These are phyloP conservation scores for Vitis riparia DNA, from an alignment of 164 flowering plant genomes.

Conservation along the genomic window DNA sequence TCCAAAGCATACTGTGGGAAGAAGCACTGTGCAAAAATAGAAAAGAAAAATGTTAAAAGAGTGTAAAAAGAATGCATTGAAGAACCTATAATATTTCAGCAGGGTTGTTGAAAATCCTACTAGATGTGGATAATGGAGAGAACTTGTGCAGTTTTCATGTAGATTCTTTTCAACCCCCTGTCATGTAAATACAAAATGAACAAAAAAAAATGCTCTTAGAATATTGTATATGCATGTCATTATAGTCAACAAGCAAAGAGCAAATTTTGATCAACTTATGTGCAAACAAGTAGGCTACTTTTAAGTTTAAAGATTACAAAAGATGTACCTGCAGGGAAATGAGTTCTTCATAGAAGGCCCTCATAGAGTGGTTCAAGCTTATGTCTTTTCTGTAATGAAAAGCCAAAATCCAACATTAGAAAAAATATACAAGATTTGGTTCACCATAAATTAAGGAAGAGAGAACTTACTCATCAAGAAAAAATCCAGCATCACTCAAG, in stretches of 20 bases:
- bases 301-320: not conserved
- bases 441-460: not conserved
- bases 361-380: conserved; percentile 45
- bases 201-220: no score
- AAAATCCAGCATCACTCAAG: conserved; percentile 96
- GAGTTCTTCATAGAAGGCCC: conserved; percentile 50
- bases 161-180: conserved; percentile 69
- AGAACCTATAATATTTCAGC: not conserved
- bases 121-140: conserved; percentile 42
- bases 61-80: conserved; percentile 35
- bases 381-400: conserved; percentile 63
- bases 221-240: no score
- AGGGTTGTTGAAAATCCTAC: conserved; percentile 31
- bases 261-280: no score
- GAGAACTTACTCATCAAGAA: conserved; percentile 68
- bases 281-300: no score
- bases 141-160: conserved; percentile 55
- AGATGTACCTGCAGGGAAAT: conserved; percentile 67
- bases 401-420: not conserved
- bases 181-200: conserved; percentile 7
- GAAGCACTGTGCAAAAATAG: no score
- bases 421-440: not conserved
- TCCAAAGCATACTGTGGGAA: conserved; percentile 67
- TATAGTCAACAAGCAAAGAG: no score
- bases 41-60: no score